These are phyloP conservation scores for Irpex sp. DNA, from an alignment of 1,284 basidiomycete species.

Conservation along the genomic window DNA sequence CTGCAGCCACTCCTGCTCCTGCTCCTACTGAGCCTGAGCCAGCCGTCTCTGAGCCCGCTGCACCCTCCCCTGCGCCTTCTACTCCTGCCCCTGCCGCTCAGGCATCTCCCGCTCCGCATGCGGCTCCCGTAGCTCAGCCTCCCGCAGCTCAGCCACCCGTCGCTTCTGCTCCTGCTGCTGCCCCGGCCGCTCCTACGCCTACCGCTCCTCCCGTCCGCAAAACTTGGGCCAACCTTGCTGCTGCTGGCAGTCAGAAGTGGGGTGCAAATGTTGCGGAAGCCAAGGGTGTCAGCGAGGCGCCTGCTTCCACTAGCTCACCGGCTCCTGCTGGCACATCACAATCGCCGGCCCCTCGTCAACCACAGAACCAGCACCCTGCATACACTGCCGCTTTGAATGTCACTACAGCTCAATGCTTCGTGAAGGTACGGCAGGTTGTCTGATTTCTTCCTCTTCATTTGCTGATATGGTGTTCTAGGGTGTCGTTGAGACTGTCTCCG, in stretches of 20 bases:
- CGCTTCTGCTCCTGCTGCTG: constrained; percentile 31
- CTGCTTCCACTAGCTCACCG: constrained; percentile 41
- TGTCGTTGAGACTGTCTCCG: constrained; percentile 72
- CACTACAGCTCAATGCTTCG: constrained; percentile 76
- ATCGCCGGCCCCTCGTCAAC: constrained; percentile 40
- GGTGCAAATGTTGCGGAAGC: constrained; percentile 74
- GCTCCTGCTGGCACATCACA: constrained; percentile 45
- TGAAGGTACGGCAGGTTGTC: constrained; percentile 61
- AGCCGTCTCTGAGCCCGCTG: constrained; percentile 19
- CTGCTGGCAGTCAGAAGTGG: constrained; percentile 77
- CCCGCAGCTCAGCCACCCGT: constrained; percentile 20
- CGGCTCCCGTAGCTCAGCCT: constrained; percentile 31
- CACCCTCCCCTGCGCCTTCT: constrained; percentile 31
- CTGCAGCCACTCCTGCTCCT: constrained; percentile 36
- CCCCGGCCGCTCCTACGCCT: constrained; percentile 31
- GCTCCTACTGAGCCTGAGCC: constrained; percentile 12
- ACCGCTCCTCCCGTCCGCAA: constrained; percentile 60
- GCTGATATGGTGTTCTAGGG: constrained; percentile 38
- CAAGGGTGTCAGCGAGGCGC: constrained; percentile 65
- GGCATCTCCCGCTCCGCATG: constrained; percentile 28
- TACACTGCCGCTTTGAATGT: constrained; percentile 57
- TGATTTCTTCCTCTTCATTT: constrained; percentile 5
- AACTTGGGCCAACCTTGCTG: constrained; percentile 91
- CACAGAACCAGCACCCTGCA: constrained; percentile 41
- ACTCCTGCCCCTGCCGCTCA: constrained; percentile 26